Evolutionary conservation across 176 grass and related monocot species (phyloP).

Genomic region (Zea luxurians): DNA sequence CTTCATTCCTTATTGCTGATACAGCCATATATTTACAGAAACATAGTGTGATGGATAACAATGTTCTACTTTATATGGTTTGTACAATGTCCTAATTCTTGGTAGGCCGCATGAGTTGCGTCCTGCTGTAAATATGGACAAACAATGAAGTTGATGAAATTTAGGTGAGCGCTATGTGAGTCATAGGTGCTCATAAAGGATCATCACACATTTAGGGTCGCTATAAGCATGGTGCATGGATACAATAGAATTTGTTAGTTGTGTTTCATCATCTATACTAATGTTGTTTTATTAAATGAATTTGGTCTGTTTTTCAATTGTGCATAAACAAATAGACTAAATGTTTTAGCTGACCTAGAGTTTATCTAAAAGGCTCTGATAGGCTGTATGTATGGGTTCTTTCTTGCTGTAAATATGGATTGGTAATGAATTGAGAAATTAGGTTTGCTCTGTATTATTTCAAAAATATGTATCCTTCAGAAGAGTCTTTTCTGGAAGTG

Average conservation of each 20-base stretch:
- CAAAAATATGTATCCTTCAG: neutral
- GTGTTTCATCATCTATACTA: neutral
- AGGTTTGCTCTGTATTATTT: no score
- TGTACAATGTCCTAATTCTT: constrained; percentile 52
- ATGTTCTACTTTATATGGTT: neutral
- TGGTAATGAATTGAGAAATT: neutral
- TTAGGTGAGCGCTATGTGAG: constrained; percentile 34
- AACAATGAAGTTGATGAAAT: constrained; percentile 40
- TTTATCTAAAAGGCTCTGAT: neutral
- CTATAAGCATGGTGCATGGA: constrained; percentile 3
- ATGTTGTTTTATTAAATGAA: no score
- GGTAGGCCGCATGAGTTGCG: constrained; percentile 30
- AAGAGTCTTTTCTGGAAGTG: no score
- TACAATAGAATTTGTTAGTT: neutral
- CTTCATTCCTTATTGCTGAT: neutral
- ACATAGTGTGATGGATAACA: neutral
- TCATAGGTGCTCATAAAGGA: constrained; percentile 36
- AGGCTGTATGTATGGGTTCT: constrained; percentile 20
- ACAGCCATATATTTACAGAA: neutral
- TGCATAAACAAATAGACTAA: no score
- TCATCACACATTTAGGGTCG: constrained; percentile 33
- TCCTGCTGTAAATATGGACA: constrained; percentile 57
- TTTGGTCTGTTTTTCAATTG: no score
- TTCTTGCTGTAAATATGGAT: constrained; percentile 2
- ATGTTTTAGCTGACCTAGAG: no score